Conservation (phyloP, 2,329 filamentous ascomycete genomes). For the Stagonosporopsis vannaccii region DNA sequence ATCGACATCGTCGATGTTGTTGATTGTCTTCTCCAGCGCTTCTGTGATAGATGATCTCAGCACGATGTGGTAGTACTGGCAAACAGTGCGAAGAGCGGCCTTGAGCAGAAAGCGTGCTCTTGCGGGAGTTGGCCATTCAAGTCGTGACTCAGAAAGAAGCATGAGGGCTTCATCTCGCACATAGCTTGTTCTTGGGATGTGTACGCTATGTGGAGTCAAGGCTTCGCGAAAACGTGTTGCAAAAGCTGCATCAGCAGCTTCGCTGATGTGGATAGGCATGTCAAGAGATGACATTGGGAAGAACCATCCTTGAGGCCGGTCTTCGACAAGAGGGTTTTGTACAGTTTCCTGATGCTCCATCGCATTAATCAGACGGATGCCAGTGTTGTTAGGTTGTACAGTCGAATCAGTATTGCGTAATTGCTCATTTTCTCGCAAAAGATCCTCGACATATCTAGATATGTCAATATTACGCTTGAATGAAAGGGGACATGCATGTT, state of each 20-base stretch:
- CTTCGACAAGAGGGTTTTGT: conserved; percentile 46
- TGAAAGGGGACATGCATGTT: not conserved
- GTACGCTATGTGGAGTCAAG: conserved; percentile 31
- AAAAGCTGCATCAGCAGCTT: conserved; percentile 50
- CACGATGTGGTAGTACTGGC: conserved; percentile 54
- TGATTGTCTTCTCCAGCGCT: conserved; percentile 50
- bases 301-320: conserved; percentile 46
- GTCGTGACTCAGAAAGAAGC: conserved; percentile 44
- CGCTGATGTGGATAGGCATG: conserved; percentile 48
- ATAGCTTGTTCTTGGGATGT: conserved; percentile 47
- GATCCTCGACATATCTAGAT: conserved; percentile 37
- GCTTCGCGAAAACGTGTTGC: conserved; percentile 48
- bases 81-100: conserved; percentile 53
- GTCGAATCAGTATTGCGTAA: conserved; percentile 20
- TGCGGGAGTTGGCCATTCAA: conserved; percentile 51
- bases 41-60: conserved; percentile 50
- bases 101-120: conserved; percentile 51
- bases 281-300: conserved; percentile 39
- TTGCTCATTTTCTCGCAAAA: conserved; percentile 42
- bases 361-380: not conserved
- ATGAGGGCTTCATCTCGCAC: conserved; percentile 43
- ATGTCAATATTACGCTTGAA: not conserved
- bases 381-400: not conserved
- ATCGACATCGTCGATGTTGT: conserved; percentile 45
- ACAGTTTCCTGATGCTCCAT: conserved; percentile 33